phyloP scores from a whole-genome alignment of 305 asterid species.

The Salvia sclarea region DNA sequence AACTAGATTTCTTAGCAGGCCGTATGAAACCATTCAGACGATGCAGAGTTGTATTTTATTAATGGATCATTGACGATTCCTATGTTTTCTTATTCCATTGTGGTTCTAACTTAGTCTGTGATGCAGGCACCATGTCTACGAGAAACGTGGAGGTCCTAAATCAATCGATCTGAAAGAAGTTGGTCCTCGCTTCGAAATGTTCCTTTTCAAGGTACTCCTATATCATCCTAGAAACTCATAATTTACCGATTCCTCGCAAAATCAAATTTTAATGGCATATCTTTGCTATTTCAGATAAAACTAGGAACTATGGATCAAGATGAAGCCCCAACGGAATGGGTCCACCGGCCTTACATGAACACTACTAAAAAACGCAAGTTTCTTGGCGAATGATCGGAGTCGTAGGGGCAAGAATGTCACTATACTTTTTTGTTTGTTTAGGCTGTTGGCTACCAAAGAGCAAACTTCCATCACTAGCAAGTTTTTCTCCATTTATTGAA shows the following conservation, averaged over 20 bases:
- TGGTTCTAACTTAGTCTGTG: slow-evolving; percentile 25
- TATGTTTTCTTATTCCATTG: neutral
- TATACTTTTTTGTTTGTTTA: slow-evolving; percentile 1
- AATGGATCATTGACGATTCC: neutral
- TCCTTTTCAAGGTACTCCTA: slow-evolving; percentile 65
- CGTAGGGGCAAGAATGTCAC: neutral
- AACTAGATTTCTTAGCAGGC: neutral
- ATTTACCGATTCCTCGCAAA: neutral
- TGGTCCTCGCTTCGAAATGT: slow-evolving; percentile 93
- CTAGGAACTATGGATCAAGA: slow-evolving; percentile 86
- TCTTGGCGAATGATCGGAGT: slow-evolving; percentile 53
- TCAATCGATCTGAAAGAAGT: slow-evolving; percentile 83
- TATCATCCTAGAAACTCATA: neutral
- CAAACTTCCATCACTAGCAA: slow-evolving; percentile 31
- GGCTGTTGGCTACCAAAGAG: slow-evolving; percentile 13
- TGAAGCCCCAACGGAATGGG: slow-evolving; percentile 83
- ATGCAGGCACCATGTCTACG: slow-evolving; percentile 83
- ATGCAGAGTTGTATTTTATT: neutral
- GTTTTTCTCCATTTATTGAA: slow-evolving; percentile 39
- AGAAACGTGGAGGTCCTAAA: slow-evolving; percentile 84
- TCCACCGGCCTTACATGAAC: slow-evolving; percentile 77
- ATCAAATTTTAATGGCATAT: neutral
- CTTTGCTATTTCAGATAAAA: slow-evolving; percentile 51
- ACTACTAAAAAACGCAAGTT: slow-evolving; percentile 64
- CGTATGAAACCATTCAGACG: neutral